Base-by-base conservation (phyloP, 129 eudicot species). In the Ambrosia trifida region DNA sequence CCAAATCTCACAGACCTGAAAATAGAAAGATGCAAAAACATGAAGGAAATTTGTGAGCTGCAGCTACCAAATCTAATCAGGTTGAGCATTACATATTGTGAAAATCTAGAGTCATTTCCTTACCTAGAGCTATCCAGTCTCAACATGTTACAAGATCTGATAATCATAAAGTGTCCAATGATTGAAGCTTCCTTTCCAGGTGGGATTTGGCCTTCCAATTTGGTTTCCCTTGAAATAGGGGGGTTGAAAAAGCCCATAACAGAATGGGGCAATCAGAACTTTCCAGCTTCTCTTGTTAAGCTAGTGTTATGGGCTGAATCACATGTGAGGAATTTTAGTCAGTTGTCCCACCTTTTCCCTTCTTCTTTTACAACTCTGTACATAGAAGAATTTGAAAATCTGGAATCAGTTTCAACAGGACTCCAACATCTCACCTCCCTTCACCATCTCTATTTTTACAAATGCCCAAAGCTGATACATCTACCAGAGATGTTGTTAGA, bases 261-360 rank as follows among this genome's bases (percentile, higher is more conserved):
- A 16, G 47, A 30, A 43, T 76, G 67, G 80, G 80, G 68, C 3
- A 17, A 38, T 36, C 74, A 54, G 12, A 40, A 17, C n/a, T 69
- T 75, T 47, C 78, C 69, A 44, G 0, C 51, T 7, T 73, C 78
- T 16, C 73, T 75, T 41, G 54, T 14, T 20, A 0, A n/a, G 9
- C 38, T 75, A 46, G 0, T 0, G 11, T 30, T 74, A 28, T 24
- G 0, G 0, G 0, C 31, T 0, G 4, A 7, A 11, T 0, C 16
- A 0, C 2, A 7, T 18, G 65, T 6, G 40, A 24, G 28, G 28
- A 24, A 24, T 24, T 0, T 24, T 24, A 24, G 51, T 19, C 13
- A 17, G 24, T 20, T 41, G 4, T 40, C 54, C 13, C 56, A 13
- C 28, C 28, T 24, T 24, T 24, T 24, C 28, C 0, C 73, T n/a